Evolutionary conservation across 345 rosid species (phyloP).

Genomic region (Erysimum cheiranthoides): DNA sequence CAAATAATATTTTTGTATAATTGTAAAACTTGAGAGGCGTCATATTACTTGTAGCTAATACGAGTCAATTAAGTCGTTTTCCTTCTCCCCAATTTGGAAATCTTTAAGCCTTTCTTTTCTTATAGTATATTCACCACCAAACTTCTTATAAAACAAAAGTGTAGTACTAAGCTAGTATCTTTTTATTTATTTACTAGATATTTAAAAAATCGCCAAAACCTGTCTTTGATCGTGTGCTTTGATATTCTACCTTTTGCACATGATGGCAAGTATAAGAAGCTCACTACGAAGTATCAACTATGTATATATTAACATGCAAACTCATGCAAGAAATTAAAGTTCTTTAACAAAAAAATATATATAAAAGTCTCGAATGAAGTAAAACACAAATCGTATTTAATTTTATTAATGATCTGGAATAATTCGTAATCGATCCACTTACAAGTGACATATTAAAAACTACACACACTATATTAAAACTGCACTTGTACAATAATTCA

Average conservation of each 20-base stretch:
- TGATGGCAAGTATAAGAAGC: constrained; percentile 33
- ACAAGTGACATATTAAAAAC: constrained; percentile 21
- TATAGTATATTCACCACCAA: constrained; percentile 15
- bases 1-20: background rate
- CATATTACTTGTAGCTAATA: background rate
- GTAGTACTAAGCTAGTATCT: background rate
- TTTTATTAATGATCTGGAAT: constrained; percentile 17
- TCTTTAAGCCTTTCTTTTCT: background rate
- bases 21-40: background rate
- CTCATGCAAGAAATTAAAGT: constrained; percentile 23
- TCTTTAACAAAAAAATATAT: background rate
- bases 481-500: constrained; percentile 18
- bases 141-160: constrained; percentile 26
- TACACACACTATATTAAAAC: constrained; percentile 18
- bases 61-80: constrained; percentile 17
- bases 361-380: constrained; percentile 4
- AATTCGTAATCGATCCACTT: constrained; percentile 21
- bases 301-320: constrained; percentile 21
- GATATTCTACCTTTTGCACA: constrained; percentile 30
- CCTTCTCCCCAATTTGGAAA: constrained; percentile 29
- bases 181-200: background rate
- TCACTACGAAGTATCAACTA: constrained; percentile 20
- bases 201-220: constrained; percentile 3
- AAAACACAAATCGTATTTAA: background rate
- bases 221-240: constrained; percentile 34